Percentiles rank a stretch among this genome's conserved stretches.
phyloP scores from a whole-genome alignment of 2,329 filamentous ascomycete species.

The Cladosporium austrohemisphaericum region DNA sequence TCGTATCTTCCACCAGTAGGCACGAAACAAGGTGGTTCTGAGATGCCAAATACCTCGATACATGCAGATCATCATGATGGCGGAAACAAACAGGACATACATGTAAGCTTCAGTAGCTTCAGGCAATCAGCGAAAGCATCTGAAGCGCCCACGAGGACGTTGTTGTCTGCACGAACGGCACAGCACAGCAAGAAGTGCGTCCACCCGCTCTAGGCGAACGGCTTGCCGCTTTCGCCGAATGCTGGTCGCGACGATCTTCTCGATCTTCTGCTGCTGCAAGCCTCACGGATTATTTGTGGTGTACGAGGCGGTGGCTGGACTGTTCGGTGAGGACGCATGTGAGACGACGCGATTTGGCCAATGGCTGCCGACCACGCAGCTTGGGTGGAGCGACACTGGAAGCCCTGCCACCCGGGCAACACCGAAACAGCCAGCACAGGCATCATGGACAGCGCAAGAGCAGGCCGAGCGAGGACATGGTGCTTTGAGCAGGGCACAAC shows the following conservation, averaged over 20 bases:
- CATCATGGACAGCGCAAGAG: slow-evolving; percentile 7
- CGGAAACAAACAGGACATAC: too few species aligned
- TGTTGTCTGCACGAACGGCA: slow-evolving; percentile 3
- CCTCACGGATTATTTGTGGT: too few species aligned
- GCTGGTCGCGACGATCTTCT: slow-evolving; percentile 4
- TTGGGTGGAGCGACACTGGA: slow-evolving; percentile 1
- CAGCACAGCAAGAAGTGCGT: not conserved
- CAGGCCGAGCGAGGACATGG: not conserved
- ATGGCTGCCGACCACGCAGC: slow-evolving; percentile 9
- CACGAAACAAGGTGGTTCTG: too few species aligned
- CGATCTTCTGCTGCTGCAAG: not conserved
- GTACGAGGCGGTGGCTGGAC: slow-evolving; percentile 14
- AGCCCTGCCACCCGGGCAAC: not conserved
- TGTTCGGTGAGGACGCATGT: slow-evolving; percentile 12
- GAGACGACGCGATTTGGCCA: slow-evolving; percentile 9
- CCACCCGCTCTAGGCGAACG: not conserved
- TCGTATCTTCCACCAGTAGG: too few species aligned
- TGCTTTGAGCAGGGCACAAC: too few species aligned
- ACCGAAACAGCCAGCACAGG: not conserved
- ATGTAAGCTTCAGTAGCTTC: too few species aligned
- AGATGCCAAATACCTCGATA: too few species aligned
- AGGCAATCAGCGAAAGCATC: not conserved
- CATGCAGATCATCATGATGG: too few species aligned
- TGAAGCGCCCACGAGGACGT: not conserved
- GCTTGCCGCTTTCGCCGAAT: not conserved